Evolutionary conservation across 768 basidiomycete species (phyloP).

Genomic region (Lactarius hatsudake): DNA sequence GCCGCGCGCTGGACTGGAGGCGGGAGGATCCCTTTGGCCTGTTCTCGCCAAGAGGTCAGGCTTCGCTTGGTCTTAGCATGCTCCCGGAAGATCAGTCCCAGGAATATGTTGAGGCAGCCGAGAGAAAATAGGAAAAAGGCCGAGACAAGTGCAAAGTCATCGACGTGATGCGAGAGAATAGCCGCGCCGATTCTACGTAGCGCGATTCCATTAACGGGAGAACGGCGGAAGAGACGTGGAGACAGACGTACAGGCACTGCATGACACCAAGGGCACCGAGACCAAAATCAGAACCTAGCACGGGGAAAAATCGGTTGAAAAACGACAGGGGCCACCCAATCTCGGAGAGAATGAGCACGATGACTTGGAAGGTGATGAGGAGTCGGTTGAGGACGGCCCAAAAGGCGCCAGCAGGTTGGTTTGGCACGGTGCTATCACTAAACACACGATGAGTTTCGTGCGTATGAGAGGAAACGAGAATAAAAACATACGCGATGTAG

Average conservation of each 20-base stretch:
- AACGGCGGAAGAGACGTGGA: neutral
- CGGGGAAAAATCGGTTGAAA: slow-evolving; percentile 83
- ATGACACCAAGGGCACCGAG: slow-evolving; percentile 85
- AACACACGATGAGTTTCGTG: slow-evolving; percentile 29
- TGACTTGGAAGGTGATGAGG: slow-evolving; percentile 80
- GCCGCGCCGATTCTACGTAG: slow-evolving; percentile 43
- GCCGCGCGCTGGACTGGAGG: slow-evolving; percentile 23
- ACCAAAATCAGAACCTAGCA: slow-evolving; percentile 81
- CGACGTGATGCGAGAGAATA: slow-evolving; percentile 62
- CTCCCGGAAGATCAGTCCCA: slow-evolving; percentile 70
- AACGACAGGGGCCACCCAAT: slow-evolving; percentile 74
- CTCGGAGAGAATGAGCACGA: slow-evolving; percentile 81
- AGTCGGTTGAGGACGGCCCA: slow-evolving; percentile 89
- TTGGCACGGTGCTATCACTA: slow-evolving; percentile 78
- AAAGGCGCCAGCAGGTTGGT: slow-evolving; percentile 86
- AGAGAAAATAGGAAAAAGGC: slow-evolving; percentile 91
- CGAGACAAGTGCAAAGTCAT: slow-evolving; percentile 84
- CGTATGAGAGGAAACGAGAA: neutral
- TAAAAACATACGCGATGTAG: slow-evolving; percentile 18
- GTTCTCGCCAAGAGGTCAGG: slow-evolving; percentile 57
- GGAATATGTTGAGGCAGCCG: slow-evolving; percentile 84
- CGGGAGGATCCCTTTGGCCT: slow-evolving; percentile 23
- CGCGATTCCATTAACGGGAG: slow-evolving; percentile 2
- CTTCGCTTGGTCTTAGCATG: slow-evolving; percentile 60
- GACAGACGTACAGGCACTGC: slow-evolving; percentile 67